Base-by-base conservation (phyloP, 1,284 basidiomycete species). In the Trichosporon sp. region DNA sequence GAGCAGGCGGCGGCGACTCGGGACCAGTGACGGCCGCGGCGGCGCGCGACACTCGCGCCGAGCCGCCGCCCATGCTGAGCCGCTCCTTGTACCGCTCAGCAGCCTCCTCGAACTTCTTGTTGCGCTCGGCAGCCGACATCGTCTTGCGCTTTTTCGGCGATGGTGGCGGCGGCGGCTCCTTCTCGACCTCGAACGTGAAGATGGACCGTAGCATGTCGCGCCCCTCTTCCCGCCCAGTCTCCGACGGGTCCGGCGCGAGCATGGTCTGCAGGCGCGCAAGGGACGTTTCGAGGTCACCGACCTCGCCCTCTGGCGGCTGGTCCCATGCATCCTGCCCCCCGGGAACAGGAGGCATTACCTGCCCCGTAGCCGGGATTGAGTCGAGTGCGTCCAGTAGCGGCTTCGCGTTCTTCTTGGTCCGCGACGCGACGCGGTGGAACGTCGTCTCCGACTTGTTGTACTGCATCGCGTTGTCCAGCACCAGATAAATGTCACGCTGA, bases 401-500 rank as follows among this genome's bases (percentile, higher is more conserved):
- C 65, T 84, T 84, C 0, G 87, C 83, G n/a, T 86, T 84, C 21
- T 85, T 86, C 77, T 89, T 88, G 71, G 98, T 89, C 58, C 89
- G 85, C 21, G 86, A 80, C 0, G 96, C 95, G 0, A 88, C 84
- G 75, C 89, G 91, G 83, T 92, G 88, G 77, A 91, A 91, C 0
- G 87, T 75, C 0, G 91, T 90, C 35, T 90, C 90, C 0, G 87
- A 82, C 74, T 89, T 88, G 81, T 99, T 98, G 83, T 98, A 99
- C 5, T 87, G 75, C 71, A 92, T 89, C 0, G 95, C 95, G 76
- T 99, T 99, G 72, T 89, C 85, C 15, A 94, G 80, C 4, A 98
- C 92, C 21, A 97, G 89, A 58, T 88, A 80, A 51, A 98, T 83
- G 77, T 99, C 95, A 65, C 88, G 85, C 92, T 97, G 73, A 23